These are phyloP conservation scores for Dothideomycetes sp. DNA, from an alignment of 2,329 filamentous ascomycete species.

Conservation along the genomic window DNA sequence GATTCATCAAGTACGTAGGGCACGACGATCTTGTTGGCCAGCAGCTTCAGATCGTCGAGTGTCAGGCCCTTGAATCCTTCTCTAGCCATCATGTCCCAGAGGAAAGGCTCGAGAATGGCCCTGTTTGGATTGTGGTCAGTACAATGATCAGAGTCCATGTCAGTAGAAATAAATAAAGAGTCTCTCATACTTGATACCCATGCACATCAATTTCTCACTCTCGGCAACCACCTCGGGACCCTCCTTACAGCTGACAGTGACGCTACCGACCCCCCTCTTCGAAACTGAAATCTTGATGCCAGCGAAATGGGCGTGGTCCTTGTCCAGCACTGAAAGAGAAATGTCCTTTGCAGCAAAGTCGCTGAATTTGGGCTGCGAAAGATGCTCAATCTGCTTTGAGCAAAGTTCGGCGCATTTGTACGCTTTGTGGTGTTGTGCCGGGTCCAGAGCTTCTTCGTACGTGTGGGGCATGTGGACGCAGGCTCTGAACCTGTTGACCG, in stretches of 20 bases:
- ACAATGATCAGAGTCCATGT: too few species aligned
- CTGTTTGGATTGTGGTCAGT: too few species aligned
- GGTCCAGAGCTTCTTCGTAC: neutral
- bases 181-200: neutral
- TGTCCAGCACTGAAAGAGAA: neutral
- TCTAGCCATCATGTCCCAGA: neutral
- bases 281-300: neutral
- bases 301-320: neutral
- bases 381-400: neutral
- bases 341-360: neutral
- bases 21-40: neutral
- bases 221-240: neutral
- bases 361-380: neutral
- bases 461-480: neutral
- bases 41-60: neutral
- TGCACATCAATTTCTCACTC: neutral
- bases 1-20: neutral
- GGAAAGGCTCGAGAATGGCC: neutral
- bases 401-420: neutral
- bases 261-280: neutral
- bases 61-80: neutral
- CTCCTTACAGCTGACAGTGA: neutral
- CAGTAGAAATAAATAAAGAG: too few species aligned
- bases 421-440: neutral
- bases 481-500: slow-evolving; percentile 13